phyloP scores from a whole-genome alignment of 2,329 filamentous ascomycete species.

The Stagonosporopsis rhizophila region DNA sequence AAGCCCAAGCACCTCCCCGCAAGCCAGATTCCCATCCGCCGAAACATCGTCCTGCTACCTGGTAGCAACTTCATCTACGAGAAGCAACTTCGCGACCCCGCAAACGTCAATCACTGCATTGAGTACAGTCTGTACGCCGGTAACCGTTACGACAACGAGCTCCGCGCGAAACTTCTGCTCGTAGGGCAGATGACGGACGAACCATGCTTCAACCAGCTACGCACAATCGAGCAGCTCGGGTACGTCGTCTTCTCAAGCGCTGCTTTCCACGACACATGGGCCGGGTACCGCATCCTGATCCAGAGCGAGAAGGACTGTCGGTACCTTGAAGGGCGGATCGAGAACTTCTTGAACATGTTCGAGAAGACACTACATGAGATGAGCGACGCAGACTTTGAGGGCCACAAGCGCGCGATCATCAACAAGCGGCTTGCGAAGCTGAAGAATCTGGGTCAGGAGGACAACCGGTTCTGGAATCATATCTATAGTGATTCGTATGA shows the following conservation, averaged over 20 bases:
- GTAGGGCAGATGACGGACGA: slow-evolving; percentile 92
- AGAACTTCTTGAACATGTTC: slow-evolving; percentile 78
- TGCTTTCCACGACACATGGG: slow-evolving; percentile 74
- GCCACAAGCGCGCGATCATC: slow-evolving; percentile 87
- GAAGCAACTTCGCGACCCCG: slow-evolving; percentile 80
- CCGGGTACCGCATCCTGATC: slow-evolving; percentile 84
- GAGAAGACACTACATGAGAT: slow-evolving; percentile 73
- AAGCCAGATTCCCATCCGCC: slow-evolving; percentile 79
- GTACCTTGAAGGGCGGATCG: slow-evolving; percentile 87
- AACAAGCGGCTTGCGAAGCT: slow-evolving; percentile 87
- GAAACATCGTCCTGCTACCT: slow-evolving; percentile 77
- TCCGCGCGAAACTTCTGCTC: slow-evolving; percentile 79
- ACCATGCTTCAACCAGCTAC: slow-evolving; percentile 90
- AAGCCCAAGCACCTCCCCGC: slow-evolving; percentile 76
- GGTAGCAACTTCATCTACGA: slow-evolving; percentile 86
- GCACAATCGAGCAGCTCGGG: slow-evolving; percentile 96
- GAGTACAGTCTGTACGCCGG: slow-evolving; percentile 57
- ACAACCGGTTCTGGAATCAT: slow-evolving; percentile 80
- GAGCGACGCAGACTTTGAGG: slow-evolving; percentile 84
- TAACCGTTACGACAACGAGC: slow-evolving; percentile 63
- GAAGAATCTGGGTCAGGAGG: slow-evolving; percentile 90
- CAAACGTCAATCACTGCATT: slow-evolving; percentile 73
- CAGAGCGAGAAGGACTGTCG: slow-evolving; percentile 87
- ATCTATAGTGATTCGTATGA: slow-evolving; percentile 87
- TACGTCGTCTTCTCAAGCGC: slow-evolving; percentile 92